Conservation (phyloP, 1,284 basidiomycete species). For the Irpex sp. region DNA sequence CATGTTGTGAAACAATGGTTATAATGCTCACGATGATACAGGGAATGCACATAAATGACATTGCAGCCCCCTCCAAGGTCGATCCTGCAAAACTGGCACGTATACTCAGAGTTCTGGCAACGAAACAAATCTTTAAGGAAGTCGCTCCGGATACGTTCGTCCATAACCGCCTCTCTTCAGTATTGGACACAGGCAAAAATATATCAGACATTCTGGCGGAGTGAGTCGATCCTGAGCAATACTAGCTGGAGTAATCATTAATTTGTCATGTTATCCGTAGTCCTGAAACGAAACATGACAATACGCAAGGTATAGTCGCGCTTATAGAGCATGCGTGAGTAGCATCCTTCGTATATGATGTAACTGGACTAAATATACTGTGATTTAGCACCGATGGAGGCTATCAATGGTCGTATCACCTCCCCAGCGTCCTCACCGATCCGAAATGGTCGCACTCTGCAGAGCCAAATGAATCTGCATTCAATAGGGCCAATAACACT, state of each 20-base stretch:
- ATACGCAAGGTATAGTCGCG: constrained; percentile 1
- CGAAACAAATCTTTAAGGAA: constrained; percentile 25
- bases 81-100: constrained; percentile 16
- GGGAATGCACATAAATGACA: constrained; percentile 24
- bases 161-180: constrained; percentile 23
- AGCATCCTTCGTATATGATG: neutral
- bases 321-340: constrained; percentile 2
- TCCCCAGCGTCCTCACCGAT: constrained; percentile 32
- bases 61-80: constrained; percentile 18
- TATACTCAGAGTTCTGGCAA: constrained; percentile 11
- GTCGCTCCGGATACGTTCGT: constrained; percentile 23
- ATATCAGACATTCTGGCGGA: constrained; percentile 17
- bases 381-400: constrained; percentile 30
- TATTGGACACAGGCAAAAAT: constrained; percentile 24
- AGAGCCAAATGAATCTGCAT: constrained; percentile 26
- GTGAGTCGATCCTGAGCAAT: neutral
- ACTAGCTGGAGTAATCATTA: neutral
- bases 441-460: constrained; percentile 26
- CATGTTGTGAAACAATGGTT: neutral
- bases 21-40: constrained; percentile 1
- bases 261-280: neutral
- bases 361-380: neutral
- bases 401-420: constrained; percentile 30
- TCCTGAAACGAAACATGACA: constrained; percentile 4
- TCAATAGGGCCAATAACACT: constrained; percentile 25